Percentiles rank a stretch among this genome's conserved stretches.
Evolutionary conservation across 2,329 filamentous ascomycete species (phyloP).

Genomic region (Aureobasidium sp.): DNA sequence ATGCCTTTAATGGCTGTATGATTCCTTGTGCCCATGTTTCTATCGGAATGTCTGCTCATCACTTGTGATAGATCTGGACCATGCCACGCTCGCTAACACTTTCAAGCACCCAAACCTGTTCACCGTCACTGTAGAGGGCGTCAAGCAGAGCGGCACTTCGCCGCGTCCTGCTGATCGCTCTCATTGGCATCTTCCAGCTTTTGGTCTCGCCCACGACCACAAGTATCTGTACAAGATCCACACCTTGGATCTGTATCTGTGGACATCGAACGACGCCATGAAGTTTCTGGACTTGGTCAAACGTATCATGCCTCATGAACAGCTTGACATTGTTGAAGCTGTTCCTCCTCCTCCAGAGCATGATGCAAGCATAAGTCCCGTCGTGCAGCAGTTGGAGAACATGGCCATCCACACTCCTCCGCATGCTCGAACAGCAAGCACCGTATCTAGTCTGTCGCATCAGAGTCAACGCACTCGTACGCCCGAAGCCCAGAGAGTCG

Average conservation of each 20-base stretch:
- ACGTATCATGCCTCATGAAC: slow-evolving; percentile 54
- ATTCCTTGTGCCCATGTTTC: neutral
- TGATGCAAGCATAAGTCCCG: slow-evolving; percentile 52
- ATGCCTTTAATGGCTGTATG: slow-evolving; percentile 72
- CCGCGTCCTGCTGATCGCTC: slow-evolving; percentile 41
- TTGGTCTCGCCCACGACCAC: slow-evolving; percentile 64
- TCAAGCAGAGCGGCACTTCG: slow-evolving; percentile 30
- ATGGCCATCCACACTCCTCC: slow-evolving; percentile 58
- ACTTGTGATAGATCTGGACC: slow-evolving; percentile 54
- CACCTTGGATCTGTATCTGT: slow-evolving; percentile 72
- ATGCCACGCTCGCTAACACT: slow-evolving; percentile 59
- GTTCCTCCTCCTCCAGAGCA: slow-evolving; percentile 44
- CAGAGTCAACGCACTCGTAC: slow-evolving; percentile 27
- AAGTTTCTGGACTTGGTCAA: slow-evolving; percentile 63
- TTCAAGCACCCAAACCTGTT: slow-evolving; percentile 68
- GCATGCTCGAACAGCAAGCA: slow-evolving; percentile 35
- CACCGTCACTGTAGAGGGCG: slow-evolving; percentile 54
- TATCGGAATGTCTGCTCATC: neutral
- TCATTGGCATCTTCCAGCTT: slow-evolving; percentile 69
- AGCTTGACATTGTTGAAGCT: slow-evolving; percentile 59
- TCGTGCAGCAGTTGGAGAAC: slow-evolving; percentile 68
- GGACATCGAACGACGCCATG: slow-evolving; percentile 64
- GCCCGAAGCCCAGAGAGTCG: slow-evolving; percentile 19
- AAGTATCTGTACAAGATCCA: slow-evolving; percentile 75
- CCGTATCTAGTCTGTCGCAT: slow-evolving; percentile 22